Percentiles rank a stretch among this genome's conserved stretches.
phyloP scores from a whole-genome alignment of 441 rosid genomes.

The Biscutella laevigata region DNA sequence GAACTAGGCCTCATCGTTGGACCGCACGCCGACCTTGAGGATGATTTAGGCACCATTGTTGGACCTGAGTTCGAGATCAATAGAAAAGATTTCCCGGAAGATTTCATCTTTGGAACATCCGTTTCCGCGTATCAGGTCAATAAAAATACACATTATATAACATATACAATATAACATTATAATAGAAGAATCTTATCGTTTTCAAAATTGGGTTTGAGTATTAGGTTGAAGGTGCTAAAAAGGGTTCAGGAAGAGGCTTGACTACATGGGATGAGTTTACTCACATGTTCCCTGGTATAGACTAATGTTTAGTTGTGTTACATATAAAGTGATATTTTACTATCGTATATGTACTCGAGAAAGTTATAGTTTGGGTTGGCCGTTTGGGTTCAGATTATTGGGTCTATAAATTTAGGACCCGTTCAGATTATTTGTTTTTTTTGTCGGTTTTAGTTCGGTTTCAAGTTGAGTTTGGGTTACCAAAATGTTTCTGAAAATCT shows the following conservation, averaged over 20 bases:
- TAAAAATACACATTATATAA: background rate
- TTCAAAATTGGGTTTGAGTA: background rate
- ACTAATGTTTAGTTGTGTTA: no score
- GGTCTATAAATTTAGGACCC: no score
- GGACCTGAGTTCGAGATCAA: conserved; percentile 24
- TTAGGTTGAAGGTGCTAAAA: conserved; percentile 29
- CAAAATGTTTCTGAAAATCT: no score
- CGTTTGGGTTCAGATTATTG: no score
- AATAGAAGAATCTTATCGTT: background rate
- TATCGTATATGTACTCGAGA: no score
- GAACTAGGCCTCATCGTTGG: conserved; percentile 11
- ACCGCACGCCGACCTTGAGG: conserved; percentile 7
- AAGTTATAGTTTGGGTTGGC: no score
- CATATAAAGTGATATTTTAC: no score
- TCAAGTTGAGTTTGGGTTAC: no score
- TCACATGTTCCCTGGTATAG: conserved; percentile 25
- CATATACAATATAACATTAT: background rate
- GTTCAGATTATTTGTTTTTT: no score
- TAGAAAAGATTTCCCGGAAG: conserved; percentile 11
- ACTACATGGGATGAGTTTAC: conserved; percentile 27
- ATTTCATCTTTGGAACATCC: conserved; percentile 26
- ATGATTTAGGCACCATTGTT: conserved; percentile 17
- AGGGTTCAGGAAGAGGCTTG: conserved; percentile 28
- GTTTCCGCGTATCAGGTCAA: conserved; percentile 28
- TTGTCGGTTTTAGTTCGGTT: no score